These are phyloP conservation scores for Kazachstania sp. DNA, from an alignment of 1,139 yeast genomes.

Conservation along the genomic window DNA sequence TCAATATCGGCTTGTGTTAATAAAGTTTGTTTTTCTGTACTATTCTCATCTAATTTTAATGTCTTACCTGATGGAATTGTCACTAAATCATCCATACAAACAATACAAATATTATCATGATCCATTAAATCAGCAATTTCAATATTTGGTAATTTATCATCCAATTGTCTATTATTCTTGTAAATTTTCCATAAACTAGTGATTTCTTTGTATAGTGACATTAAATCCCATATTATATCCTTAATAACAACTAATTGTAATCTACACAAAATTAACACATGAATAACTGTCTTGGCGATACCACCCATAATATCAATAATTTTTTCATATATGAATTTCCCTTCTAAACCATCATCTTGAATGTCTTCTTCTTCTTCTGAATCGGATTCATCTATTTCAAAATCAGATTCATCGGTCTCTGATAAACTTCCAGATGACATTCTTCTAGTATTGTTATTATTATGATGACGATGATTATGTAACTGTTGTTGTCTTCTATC, in stretches of 20 bases:
- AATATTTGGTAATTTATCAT: conserved; percentile 53
- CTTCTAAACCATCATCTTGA: conserved; percentile 51
- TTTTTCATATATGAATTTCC: conserved; percentile 54
- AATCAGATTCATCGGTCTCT: background rate
- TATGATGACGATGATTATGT: conserved; percentile 9
- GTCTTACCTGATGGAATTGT: conserved; percentile 7
- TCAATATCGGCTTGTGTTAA: conserved; percentile 10
- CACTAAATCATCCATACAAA: conserved; percentile 31
- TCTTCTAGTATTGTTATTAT: conserved; percentile 6
- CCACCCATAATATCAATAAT: conserved; percentile 46
- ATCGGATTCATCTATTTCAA: conserved; percentile 2
- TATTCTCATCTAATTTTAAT: background rate
- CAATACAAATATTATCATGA: conserved; percentile 41
- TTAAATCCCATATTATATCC: conserved; percentile 52
- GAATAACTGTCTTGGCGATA: conserved; percentile 38
- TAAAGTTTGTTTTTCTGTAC: background rate
- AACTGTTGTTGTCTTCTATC: conserved; percentile 9
- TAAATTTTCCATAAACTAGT: conserved; percentile 47
- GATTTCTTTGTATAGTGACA: conserved; percentile 43
- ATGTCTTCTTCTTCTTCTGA: conserved; percentile 18
- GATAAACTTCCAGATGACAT: background rate
- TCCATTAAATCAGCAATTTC: conserved; percentile 51
- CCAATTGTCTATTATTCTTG: conserved; percentile 58
- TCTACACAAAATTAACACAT: conserved; percentile 45
- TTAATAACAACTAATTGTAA: conserved; percentile 61